Base-by-base conservation (phyloP, 2,329 filamentous ascomycete genomes). In the Penicillium sp. region DNA sequence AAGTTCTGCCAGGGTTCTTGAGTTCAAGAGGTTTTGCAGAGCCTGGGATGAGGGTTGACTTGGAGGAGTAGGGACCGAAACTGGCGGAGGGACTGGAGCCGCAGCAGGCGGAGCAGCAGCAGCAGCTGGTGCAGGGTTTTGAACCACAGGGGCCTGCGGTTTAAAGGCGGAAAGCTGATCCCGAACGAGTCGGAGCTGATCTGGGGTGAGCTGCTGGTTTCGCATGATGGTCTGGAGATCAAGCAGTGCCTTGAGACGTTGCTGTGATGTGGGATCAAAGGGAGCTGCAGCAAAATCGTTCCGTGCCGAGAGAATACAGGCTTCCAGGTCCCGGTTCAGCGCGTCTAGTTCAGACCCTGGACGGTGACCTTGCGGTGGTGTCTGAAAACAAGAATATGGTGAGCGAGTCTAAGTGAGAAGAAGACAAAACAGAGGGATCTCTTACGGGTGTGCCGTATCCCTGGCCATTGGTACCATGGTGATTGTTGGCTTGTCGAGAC, bases 131-230 rank as follows among this genome's bases (percentile, higher is more conserved):
- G 63, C 54, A 22, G 69, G 33, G 43, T 52, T 58, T 37, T 67
- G 65, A 26, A 63, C 45, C 38, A 52, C 56, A 25, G 71, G 60
- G 16, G 67, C 55, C 30, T 66, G 59, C 51, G 71, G 33, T 82
- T 87, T 38, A 80, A 97, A 85, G 77, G 88, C 87, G 76, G 89
- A 87, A 77, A 97, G 88, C 84, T 95, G 92, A 75, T 89, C 88
- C 78, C 89, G 91, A 78, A 97, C 90, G 76, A 90, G 86, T 78
- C 90, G 87, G 74, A 97, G 84, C 80, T 96, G 91, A 72, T 93
- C 89, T 70, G 88, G 87, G 61, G 89, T 89, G 75, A 97, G 83
- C 73, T 89, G 88, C 77, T 92, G 90, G 69, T 84, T 89, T 76
- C 91, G 87, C 73, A 97, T 82, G 67, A 94, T 86, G 68, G 84